These are phyloP conservation scores for Malassezia furfur DNA, from an alignment of 1,284 basidiomycete genomes.

Conservation along the genomic window DNA sequence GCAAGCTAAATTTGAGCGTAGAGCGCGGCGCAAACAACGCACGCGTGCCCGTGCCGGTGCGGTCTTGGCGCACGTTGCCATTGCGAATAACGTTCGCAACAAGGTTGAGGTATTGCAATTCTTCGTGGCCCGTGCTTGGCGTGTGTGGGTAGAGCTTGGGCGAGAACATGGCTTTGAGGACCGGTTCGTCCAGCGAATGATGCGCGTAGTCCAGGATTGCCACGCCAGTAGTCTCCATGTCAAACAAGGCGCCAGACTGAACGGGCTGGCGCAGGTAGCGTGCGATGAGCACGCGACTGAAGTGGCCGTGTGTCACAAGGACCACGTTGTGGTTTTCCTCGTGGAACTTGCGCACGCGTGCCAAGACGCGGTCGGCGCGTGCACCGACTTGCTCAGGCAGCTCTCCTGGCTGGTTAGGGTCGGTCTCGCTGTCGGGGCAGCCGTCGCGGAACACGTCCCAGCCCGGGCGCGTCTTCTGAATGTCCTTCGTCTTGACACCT, in stretches of 20 bases:
- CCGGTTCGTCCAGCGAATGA: conserved; percentile 38
- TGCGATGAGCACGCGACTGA: conserved; percentile 41
- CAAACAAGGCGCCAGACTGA: conserved; percentile 31
- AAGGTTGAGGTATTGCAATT: conserved; percentile 42
- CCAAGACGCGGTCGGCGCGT: conserved; percentile 37
- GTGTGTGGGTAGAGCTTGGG: conserved; percentile 23
- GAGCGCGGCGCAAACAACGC: conserved; percentile 43
- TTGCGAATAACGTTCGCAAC: conserved; percentile 33
- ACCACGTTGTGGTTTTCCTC: conserved; percentile 34
- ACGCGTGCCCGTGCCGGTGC: conserved; percentile 44
- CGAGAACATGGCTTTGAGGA: conserved; percentile 40
- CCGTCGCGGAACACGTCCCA: conserved; percentile 46
- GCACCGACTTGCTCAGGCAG: conserved; percentile 34
- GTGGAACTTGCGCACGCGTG: conserved; percentile 30
- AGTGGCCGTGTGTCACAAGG: conserved; percentile 44
- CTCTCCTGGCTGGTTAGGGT: conserved; percentile 35
- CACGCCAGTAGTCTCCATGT: conserved; percentile 43
- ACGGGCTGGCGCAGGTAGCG: conserved; percentile 39
- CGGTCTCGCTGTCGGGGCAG: conserved; percentile 30
- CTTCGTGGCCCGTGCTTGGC: conserved; percentile 25
- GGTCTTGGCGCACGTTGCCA: conserved; percentile 34
- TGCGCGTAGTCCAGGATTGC: conserved; percentile 43
- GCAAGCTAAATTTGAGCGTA: conserved; percentile 31
- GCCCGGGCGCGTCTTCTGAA: conserved; percentile 26
- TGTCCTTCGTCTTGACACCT: conserved; percentile 30